These are phyloP conservation scores for Trichoderma erinaceum DNA, from an alignment of 495 filamentous ascomycete genomes.

Conservation along the genomic window DNA sequence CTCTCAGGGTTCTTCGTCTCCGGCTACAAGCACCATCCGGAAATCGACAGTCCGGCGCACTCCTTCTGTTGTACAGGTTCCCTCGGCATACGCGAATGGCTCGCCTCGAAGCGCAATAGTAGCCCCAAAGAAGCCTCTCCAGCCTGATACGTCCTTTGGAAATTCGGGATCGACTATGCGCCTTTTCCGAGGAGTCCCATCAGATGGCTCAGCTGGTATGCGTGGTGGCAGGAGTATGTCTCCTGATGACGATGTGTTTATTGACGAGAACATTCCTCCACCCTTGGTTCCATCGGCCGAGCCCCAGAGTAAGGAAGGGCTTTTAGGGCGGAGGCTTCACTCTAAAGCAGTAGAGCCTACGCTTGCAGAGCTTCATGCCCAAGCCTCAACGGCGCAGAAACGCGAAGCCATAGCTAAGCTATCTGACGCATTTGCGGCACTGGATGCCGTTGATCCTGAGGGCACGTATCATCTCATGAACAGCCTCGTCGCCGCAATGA, in stretches of 20 bases:
- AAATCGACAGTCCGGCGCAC: conserved; percentile 47
- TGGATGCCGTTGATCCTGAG: conserved; percentile 86
- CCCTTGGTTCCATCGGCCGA: conserved; percentile 33
- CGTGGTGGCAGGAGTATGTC: conserved; percentile 29
- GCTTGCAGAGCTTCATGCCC: conserved; percentile 75
- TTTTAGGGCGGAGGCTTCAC: conserved; percentile 73
- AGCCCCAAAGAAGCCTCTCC: conserved; percentile 66
- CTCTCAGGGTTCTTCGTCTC: conserved; percentile 46
- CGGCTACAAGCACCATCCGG: conserved; percentile 41
- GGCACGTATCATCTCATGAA: conserved; percentile 79
- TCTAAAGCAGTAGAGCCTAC: conserved; percentile 70
- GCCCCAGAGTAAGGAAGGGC: conserved; percentile 66
- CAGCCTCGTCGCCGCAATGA: conserved; percentile 48
- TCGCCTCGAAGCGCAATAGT: conserved; percentile 51
- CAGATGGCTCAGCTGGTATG: conserved; percentile 52
- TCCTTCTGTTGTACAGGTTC: conserved; percentile 40
- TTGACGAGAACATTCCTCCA: conserved; percentile 39
- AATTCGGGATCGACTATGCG: conserved; percentile 85
- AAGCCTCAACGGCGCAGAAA: conserved; percentile 66
- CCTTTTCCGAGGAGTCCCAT: conserved; percentile 78
- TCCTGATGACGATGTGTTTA: conserved; percentile 24
- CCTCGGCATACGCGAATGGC: conserved; percentile 46
- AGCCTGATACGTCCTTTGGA: conserved; percentile 80
- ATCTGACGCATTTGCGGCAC: conserved; percentile 73
- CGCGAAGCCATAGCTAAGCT: conserved; percentile 74